These are phyloP conservation scores for Metschnikowia gruessii DNA, from an alignment of 805 yeast genomes.

Conservation along the genomic window DNA sequence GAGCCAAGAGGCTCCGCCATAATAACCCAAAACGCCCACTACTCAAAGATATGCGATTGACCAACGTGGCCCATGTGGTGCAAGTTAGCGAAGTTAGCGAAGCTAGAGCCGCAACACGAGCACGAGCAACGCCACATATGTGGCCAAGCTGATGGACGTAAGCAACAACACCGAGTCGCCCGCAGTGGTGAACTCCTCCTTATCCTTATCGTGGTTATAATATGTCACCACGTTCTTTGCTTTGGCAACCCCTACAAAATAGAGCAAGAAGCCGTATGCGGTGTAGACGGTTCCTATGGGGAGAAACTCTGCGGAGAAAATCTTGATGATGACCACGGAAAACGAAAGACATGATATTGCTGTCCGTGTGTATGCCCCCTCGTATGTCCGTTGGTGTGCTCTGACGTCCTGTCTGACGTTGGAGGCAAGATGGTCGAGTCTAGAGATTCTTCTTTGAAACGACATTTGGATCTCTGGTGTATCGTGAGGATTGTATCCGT, in stretches of 20 bases:
- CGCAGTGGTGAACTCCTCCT: slow-evolving; percentile 52
- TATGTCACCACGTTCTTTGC: slow-evolving; percentile 36
- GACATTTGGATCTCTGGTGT: no score
- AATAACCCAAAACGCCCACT: no score
- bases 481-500: no score
- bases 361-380: slow-evolving; percentile 77
- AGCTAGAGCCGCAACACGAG: slow-evolving; percentile 44
- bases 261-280: slow-evolving; percentile 49
- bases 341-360: slow-evolving; percentile 68
- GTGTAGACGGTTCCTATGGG: slow-evolving; percentile 68
- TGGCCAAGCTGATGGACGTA: slow-evolving; percentile 46
- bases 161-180: slow-evolving; percentile 59
- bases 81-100: no score
- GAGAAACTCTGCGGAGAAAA: slow-evolving; percentile 61
- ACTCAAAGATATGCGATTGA: no score
- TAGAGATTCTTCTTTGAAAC: slow-evolving; percentile 20
- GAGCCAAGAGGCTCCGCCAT: no score
- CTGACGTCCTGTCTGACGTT: slow-evolving; percentile 48
- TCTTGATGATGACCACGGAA: slow-evolving; percentile 58
- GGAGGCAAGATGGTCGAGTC: slow-evolving; percentile 37
- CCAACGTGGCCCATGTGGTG: no score
- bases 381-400: slow-evolving; percentile 81
- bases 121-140: slow-evolving; percentile 51
- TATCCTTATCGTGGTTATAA: slow-evolving; percentile 36
- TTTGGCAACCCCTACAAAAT: slow-evolving; percentile 38